phyloP scores from a whole-genome alignment of 2,329 filamentous ascomycete species.

The Pseudogymnoascus sp. region DNA sequence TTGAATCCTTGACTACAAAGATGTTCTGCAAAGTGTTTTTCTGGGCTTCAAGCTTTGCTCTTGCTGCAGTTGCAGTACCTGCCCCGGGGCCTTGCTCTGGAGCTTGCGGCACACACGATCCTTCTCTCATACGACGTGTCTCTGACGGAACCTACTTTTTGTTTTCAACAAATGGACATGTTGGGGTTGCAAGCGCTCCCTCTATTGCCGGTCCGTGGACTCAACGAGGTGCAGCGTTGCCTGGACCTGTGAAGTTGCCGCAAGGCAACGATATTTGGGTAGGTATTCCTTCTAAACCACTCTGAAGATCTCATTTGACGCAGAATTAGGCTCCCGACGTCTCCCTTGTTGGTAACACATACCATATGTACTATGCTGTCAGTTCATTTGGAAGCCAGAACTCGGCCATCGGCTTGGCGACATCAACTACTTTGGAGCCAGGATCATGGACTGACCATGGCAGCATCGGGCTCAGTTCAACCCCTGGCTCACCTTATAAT shows the following conservation, averaged over 20 bases:
- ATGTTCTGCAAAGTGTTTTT: no score
- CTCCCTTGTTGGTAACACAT: conserved; percentile 47
- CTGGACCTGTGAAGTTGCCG: conserved; percentile 28
- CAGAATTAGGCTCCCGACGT: conserved; percentile 54
- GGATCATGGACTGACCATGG: conserved; percentile 41
- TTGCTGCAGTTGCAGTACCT: no score
- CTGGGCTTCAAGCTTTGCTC: no score
- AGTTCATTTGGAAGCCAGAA: conserved; percentile 47
- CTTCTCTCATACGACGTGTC: conserved; percentile 33
- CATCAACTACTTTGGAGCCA: conserved; percentile 25
- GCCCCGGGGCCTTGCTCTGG: conserved; percentile 33
- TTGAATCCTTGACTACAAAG: no score
- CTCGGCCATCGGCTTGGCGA: conserved; percentile 44
- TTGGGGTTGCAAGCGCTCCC: conserved; percentile 33
- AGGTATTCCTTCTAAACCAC: conserved; percentile 13
- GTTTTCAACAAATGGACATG: conserved; percentile 35
- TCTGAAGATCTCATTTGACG: background rate
- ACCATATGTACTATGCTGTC: conserved; percentile 56
- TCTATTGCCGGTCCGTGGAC: conserved; percentile 36
- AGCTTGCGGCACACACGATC: conserved; percentile 36
- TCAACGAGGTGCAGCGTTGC: conserved; percentile 32
- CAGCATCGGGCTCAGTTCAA: conserved; percentile 33
- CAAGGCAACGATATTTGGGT: conserved; percentile 36
- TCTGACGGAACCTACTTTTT: conserved; percentile 38
- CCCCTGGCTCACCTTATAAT: conserved; percentile 31